These are phyloP conservation scores for Sordariomycetes sp. DNA, from an alignment of 2,329 filamentous ascomycete species.

Conservation along the genomic window DNA sequence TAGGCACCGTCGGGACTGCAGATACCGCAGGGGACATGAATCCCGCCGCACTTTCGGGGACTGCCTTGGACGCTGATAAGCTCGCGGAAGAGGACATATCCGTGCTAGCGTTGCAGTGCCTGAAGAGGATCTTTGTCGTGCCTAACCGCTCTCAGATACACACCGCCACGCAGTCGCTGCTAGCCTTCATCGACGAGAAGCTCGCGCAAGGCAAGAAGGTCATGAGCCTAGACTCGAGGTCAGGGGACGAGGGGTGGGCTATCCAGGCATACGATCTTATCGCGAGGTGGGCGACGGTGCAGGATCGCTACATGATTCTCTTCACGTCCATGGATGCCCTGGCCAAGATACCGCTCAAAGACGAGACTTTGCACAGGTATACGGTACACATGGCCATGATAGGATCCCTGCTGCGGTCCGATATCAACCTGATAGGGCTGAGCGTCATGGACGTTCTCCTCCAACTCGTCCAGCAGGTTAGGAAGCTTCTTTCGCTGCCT, in stretches of 20 bases:
- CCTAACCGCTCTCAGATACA: slow-evolving; percentile 76
- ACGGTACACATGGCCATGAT: slow-evolving; percentile 66
- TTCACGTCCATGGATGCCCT: slow-evolving; percentile 70
- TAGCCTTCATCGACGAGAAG: slow-evolving; percentile 59
- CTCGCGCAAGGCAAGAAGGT: slow-evolving; percentile 36
- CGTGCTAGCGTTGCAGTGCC: slow-evolving; percentile 68
- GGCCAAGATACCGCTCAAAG: slow-evolving; percentile 51
- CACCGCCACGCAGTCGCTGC: slow-evolving; percentile 56
- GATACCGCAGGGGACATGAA: slow-evolving; percentile 53
- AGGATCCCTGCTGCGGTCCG: slow-evolving; percentile 69
- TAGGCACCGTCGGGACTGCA: slow-evolving; percentile 61
- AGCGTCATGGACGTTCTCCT: slow-evolving; percentile 92
- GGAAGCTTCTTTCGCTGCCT: slow-evolving; percentile 58
- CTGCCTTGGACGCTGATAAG: slow-evolving; percentile 77
- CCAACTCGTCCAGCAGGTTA: slow-evolving; percentile 72
- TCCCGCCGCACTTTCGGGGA: slow-evolving; percentile 61
- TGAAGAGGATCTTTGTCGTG: slow-evolving; percentile 74
- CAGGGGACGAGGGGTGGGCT: slow-evolving; percentile 56
- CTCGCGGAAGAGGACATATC: slow-evolving; percentile 82
- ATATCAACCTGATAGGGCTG: slow-evolving; percentile 86
- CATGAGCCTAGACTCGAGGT: slow-evolving; percentile 31
- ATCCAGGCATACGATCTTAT: slow-evolving; percentile 69
- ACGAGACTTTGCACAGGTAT: slow-evolving; percentile 61
- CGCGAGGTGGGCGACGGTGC: slow-evolving; percentile 80
- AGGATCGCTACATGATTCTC: slow-evolving; percentile 85